Percentiles rank a stretch among this genome's conserved stretches.
phyloP scores from a whole-genome alignment of 2,329 filamentous ascomycete genomes.

The Xylaria sp. region DNA sequence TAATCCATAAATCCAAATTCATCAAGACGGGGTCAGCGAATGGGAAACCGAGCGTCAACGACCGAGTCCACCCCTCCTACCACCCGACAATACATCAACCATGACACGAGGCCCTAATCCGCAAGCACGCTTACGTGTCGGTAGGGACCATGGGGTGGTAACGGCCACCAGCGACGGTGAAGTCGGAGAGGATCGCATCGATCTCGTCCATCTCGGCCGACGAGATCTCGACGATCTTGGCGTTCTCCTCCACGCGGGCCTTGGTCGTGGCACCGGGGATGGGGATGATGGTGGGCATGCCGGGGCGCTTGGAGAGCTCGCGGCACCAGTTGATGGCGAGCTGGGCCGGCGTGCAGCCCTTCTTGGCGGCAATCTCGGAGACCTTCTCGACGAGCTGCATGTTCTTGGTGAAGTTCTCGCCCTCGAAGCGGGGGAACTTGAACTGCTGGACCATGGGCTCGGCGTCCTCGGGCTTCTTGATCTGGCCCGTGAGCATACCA shows the following conservation, averaged over 20 bases:
- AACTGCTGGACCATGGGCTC: conserved; percentile 38
- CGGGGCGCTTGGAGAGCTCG: conserved; percentile 43
- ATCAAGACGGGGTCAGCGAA: too few relatives aligned
- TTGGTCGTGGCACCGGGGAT: conserved; percentile 59
- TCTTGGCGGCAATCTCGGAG: conserved; percentile 51
- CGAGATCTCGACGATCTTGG: conserved; percentile 43
- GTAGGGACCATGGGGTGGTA: conserved; percentile 5
- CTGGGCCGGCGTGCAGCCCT: conserved; percentile 56
- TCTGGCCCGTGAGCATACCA: conserved; percentile 49
- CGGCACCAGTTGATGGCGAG: conserved; percentile 62
- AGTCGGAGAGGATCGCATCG: conserved; percentile 43
- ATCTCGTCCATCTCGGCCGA: conserved; percentile 48
- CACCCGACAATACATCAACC: neutral
- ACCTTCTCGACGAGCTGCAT: conserved; percentile 55
- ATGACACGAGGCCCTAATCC: neutral
- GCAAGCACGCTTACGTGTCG: conserved; percentile 4
- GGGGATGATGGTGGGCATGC: conserved; percentile 55
- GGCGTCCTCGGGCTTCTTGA: conserved; percentile 42
- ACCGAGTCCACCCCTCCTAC: too few relatives aligned
- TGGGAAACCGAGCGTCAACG: too few relatives aligned
- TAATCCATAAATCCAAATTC: too few relatives aligned
- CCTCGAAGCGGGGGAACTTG: conserved; percentile 44
- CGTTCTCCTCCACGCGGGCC: conserved; percentile 55
- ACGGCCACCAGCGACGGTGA: conserved; percentile 40
- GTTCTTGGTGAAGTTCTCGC: conserved; percentile 59